Percentiles rank a stretch among this genome's conserved stretches.
phyloP scores from a whole-genome alignment of 371 early-diverging fungal species.

The Hamiltosporidium magnivora region DNA sequence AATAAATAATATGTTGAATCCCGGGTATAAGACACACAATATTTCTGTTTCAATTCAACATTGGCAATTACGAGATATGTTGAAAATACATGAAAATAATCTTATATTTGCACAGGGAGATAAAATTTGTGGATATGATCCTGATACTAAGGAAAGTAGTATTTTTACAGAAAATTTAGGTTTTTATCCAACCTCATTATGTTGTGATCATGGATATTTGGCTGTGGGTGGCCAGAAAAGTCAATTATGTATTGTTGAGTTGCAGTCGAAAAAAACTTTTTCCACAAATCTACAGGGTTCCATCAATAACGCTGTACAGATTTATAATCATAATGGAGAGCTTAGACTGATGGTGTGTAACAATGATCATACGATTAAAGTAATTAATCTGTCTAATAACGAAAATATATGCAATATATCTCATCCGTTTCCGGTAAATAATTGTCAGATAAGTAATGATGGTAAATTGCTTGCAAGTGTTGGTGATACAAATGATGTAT shows the following conservation, averaged over 20 bases:
- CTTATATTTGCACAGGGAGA: constrained; percentile 35
- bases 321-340: constrained; percentile 60
- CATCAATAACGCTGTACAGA: constrained; percentile 74
- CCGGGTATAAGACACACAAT: too few relatives aligned
- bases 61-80: constrained; percentile 79
- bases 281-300: constrained; percentile 64
- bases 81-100: neutral
- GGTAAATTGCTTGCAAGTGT: constrained; percentile 67
- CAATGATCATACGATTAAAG: constrained; percentile 77
- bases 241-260: constrained; percentile 66
- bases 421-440: constrained; percentile 33
- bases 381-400: constrained; percentile 61
- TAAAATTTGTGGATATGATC: constrained; percentile 12
- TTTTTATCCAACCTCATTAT: constrained; percentile 68
- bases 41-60: constrained; percentile 8
- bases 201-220: constrained; percentile 60
- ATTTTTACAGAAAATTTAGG: constrained; percentile 60
- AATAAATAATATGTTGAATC: too few relatives aligned
- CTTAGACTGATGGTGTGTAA: constrained; percentile 67
- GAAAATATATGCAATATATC: neutral
- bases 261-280: constrained; percentile 61
- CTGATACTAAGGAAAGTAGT: neutral
- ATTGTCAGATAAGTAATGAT: constrained; percentile 67
- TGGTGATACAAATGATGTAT: constrained; percentile 70
- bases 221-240: constrained; percentile 76